A percentile compares a stretch with the other conserved stretches of the same genome.
Conservation (phyloP, 495 filamentous ascomycete species). For the Oidiodendron maius region DNA sequence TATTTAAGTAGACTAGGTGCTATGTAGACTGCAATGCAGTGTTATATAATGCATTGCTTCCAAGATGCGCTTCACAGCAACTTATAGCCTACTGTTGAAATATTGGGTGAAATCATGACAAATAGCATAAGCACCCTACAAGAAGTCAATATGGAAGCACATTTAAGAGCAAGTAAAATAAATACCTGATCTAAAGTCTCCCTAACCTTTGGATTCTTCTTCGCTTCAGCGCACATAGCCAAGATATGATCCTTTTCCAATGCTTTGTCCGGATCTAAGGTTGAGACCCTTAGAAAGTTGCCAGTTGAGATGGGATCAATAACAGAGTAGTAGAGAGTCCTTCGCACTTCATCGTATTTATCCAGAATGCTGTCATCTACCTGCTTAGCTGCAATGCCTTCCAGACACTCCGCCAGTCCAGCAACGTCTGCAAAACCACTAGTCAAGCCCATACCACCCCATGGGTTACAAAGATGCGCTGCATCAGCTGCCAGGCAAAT, state of each 20-base stretch:
- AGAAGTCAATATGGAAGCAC: constrained; percentile 32
- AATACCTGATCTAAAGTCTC: background rate
- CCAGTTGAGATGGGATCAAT: constrained; percentile 47
- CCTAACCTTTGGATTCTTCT: background rate
- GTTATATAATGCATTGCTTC: too few relatives aligned
- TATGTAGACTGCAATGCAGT: too few relatives aligned
- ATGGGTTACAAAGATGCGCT: constrained; percentile 51
- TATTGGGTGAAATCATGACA: constrained; percentile 4
- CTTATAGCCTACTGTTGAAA: background rate
- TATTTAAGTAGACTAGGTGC: too few relatives aligned
- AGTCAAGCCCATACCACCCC: constrained; percentile 32
- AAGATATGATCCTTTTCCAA: background rate
- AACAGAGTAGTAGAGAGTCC: constrained; percentile 45
- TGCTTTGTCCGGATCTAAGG: background rate
- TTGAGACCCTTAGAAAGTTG: background rate
- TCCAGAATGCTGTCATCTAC: constrained; percentile 50
- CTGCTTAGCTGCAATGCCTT: constrained; percentile 45
- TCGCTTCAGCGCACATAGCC: background rate
- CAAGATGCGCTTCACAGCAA: too few relatives aligned
- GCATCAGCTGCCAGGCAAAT: constrained; percentile 57
- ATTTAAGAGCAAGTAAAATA: background rate
- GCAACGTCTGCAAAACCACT: constrained; percentile 55
- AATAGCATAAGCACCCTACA: constrained; percentile 13
- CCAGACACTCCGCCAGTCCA: constrained; percentile 49
- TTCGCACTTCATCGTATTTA: constrained; percentile 49